These are phyloP conservation scores for Leonotis leonurus DNA, from an alignment of 257 asterid species.

Conservation along the genomic window DNA sequence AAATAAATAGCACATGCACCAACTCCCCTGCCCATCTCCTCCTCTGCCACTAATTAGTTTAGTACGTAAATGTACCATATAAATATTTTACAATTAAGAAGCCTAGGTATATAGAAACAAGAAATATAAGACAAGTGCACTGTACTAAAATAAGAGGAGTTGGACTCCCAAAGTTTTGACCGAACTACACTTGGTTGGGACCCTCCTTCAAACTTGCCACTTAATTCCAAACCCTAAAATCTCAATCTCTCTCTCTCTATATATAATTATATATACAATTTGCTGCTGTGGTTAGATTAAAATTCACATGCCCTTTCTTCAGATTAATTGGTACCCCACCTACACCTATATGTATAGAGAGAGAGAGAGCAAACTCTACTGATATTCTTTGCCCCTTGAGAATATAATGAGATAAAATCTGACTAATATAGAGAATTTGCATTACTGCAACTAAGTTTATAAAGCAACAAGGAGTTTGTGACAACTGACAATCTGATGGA, in stretches of 20 bases:
- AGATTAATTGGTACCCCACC: constrained; percentile 18
- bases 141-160: neutral
- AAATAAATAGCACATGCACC: constrained; percentile 5
- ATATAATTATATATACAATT: no score
- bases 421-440: neutral
- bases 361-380: neutral
- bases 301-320: constrained; percentile 29
- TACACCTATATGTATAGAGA: no score
- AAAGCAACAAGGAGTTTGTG: constrained; percentile 19
- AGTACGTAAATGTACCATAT: neutral
- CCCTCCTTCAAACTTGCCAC: constrained; percentile 17
- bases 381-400: neutral
- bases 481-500: constrained; percentile 15
- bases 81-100: neutral
- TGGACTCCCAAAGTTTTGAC: constrained; percentile 52
- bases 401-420: neutral
- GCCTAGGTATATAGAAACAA: neutral
- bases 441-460: neutral
- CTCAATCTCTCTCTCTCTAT: neutral
- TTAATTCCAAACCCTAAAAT: constrained; percentile 22
- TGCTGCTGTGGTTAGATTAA: no score
- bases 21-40: constrained; percentile 35
- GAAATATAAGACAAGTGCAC: neutral
- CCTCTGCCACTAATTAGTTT: constrained; percentile 2
- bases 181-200: constrained; percentile 11